A percentile compares a stretch with the other conserved stretches of the same genome.
These are phyloP conservation scores for Scenedesmus sp. DNA, from an alignment of 163 green algal species.

Conservation along the genomic window DNA sequence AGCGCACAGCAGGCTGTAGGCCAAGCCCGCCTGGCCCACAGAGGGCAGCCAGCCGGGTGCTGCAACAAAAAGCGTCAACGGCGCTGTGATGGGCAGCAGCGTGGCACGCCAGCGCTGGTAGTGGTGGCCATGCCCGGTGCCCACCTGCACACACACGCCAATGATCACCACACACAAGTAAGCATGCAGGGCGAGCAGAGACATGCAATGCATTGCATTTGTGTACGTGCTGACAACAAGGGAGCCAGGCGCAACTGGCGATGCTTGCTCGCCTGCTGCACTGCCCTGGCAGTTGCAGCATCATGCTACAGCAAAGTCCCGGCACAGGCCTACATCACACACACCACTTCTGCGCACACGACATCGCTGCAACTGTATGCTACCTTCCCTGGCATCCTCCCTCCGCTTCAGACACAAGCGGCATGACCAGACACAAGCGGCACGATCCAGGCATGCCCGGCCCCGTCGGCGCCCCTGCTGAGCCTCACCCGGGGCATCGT, in stretches of 20 bases:
- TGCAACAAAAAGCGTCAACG: constrained; percentile 14
- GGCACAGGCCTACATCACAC: too few relatives aligned
- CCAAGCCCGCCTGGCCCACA: not conserved
- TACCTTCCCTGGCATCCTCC: too few relatives aligned
- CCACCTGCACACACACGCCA: constrained; percentile 32
- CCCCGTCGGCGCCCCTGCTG: not conserved
- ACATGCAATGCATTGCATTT: too few relatives aligned
- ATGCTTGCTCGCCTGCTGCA: not conserved
- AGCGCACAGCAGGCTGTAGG: not conserved
- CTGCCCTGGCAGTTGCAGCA: too few relatives aligned
- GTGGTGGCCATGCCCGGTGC: constrained; percentile 36
- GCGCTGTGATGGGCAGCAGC: constrained; percentile 48
- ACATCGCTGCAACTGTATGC: too few relatives aligned
- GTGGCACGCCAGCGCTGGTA: constrained; percentile 38
- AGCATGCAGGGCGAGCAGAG: too few relatives aligned
- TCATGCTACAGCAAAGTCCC: too few relatives aligned
- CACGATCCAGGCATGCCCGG: not conserved
- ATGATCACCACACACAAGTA: too few relatives aligned
- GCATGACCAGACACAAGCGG: too few relatives aligned
- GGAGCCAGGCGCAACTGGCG: too few relatives aligned
- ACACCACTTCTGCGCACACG: too few relatives aligned
- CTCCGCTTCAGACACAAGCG: too few relatives aligned
- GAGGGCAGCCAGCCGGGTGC: not conserved
- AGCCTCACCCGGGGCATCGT: constrained; percentile 60
- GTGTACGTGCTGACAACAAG: not conserved